These are phyloP conservation scores for Jatropha podagrica DNA, from an alignment of 441 rosid genomes.

Conservation along the genomic window DNA sequence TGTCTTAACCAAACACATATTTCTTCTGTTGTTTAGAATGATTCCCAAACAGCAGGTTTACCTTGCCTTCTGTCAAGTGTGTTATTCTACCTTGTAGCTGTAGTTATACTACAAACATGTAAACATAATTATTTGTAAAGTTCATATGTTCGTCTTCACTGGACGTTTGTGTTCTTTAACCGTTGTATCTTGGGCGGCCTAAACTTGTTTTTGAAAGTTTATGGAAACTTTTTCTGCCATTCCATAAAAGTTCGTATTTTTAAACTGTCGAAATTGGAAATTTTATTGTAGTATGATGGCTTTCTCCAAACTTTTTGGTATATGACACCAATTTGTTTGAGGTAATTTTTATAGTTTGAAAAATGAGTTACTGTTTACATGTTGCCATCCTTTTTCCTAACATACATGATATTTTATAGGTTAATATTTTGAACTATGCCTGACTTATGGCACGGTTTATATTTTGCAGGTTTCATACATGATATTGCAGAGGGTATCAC, in stretches of 20 bases:
- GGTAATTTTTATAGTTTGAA: neutral
- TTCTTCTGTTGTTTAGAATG: neutral
- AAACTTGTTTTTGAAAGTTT: neutral
- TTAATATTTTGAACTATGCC: neutral
- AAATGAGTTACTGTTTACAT: neutral
- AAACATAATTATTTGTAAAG: neutral
- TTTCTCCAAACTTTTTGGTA: neutral
- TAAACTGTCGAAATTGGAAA: neutral
- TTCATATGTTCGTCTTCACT: neutral
- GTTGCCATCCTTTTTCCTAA: neutral
- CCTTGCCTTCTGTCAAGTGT: neutral
- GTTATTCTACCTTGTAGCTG: neutral
- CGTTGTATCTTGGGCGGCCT: neutral
- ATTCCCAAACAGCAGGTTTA: neutral
- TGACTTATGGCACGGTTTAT: slow-evolving; percentile 3
- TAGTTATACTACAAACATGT: neutral
- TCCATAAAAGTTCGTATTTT: neutral
- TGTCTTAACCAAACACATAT: neutral
- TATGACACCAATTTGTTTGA: neutral
- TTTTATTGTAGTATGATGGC: neutral
- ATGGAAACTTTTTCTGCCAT: neutral
- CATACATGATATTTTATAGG: no score
- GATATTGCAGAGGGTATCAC: slow-evolving; percentile 96
- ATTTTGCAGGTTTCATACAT: slow-evolving; percentile 82
- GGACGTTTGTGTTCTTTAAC: neutral